Evolutionary conservation across 148 eudicot genomes (phyloP).

Genomic region (Cornus florida): DNA sequence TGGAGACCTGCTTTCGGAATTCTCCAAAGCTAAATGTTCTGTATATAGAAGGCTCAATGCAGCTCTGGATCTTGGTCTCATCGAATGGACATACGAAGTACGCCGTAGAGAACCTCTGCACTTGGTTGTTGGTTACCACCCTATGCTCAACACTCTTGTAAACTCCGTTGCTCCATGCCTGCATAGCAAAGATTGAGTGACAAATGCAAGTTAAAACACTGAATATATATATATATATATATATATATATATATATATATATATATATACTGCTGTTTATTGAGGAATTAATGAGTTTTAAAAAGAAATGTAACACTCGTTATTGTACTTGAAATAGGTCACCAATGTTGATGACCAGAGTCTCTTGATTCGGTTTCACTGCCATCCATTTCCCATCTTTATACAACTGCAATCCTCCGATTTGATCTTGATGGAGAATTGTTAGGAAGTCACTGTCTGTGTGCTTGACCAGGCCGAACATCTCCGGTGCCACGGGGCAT

Average conservation of each 20-base stretch:
- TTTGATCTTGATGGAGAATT: conserved; percentile 70
- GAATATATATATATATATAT: too few species aligned
- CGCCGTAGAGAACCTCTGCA: conserved; percentile 82
- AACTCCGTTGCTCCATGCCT: conserved; percentile 95
- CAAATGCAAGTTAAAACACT: not conserved
- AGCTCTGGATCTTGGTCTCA: conserved; percentile 28
- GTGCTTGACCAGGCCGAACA: conserved; percentile 75
- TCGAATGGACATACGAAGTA: conserved; percentile 81
- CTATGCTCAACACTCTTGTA: conserved; percentile 89
- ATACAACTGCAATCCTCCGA: conserved; percentile 80
- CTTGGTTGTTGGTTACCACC: conserved; percentile 53
- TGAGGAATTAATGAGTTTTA: not conserved
- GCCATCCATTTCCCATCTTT: conserved; percentile 79
- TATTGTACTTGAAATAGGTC: conserved; percentile 76
- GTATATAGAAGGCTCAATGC: conserved; percentile 38
- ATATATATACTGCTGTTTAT: not conserved
- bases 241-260: not conserved
- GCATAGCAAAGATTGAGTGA: not conserved
- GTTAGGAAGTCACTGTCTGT: conserved; percentile 93
- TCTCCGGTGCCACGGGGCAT: conserved; percentile 53
- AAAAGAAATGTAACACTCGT: not conserved
- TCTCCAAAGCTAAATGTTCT: conserved; percentile 69
- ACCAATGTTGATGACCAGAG: conserved; percentile 81
- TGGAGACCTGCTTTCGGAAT: conserved; percentile 68
- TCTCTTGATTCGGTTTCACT: conserved; percentile 72